Evolutionary conservation across 1,284 basidiomycete genomes (phyloP).

Genomic region (Tranzscheliella williamsii): DNA sequence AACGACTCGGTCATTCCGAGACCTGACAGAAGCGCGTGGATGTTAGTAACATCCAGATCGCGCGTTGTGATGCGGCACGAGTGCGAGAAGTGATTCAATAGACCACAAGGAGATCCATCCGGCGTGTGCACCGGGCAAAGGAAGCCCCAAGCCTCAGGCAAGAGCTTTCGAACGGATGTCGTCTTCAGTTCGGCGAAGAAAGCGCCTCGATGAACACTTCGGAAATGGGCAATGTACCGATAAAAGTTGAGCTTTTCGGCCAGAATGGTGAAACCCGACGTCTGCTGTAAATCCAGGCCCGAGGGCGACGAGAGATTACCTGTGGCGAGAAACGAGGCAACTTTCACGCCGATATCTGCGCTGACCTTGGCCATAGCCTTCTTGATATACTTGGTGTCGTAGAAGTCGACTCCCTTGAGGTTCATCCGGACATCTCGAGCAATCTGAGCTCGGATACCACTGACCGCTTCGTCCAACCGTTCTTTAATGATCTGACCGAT

Average conservation of each 20-base stretch:
- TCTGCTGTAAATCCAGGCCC: conserved; percentile 95
- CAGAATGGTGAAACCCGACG: conserved; percentile 95
- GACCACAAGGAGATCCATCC: conserved; percentile 95
- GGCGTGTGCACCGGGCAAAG: conserved; percentile 98
- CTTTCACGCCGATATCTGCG: conserved; percentile 86
- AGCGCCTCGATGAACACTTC: conserved; percentile 97
- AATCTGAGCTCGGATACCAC: conserved; percentile 75
- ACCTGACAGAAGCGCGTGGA: conserved; percentile 79
- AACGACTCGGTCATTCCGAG: conserved; percentile 96
- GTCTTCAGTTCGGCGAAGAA: conserved; percentile 99
- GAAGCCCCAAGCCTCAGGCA: conserved; percentile 99
- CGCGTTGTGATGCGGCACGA: conserved; percentile 88
- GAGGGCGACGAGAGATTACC: conserved; percentile 93
- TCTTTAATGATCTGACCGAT: conserved; percentile 99
- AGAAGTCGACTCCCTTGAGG: conserved; percentile 75
- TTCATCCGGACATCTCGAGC: conserved; percentile 76
- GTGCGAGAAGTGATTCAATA: conserved; percentile 94
- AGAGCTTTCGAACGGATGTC: conserved; percentile 91
- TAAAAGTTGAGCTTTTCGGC: conserved; percentile 99
- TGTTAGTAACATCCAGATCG: conserved; percentile 74
- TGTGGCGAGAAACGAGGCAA: conserved; percentile 94
- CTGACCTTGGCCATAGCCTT: conserved; percentile 78
- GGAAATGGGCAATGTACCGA: conserved; percentile 97
- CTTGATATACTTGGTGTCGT: conserved; percentile 80
- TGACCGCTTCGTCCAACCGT: conserved; percentile 86